Conservation (phyloP, 805 yeast species). For the Saccharomycopsis amapae region DNA sequence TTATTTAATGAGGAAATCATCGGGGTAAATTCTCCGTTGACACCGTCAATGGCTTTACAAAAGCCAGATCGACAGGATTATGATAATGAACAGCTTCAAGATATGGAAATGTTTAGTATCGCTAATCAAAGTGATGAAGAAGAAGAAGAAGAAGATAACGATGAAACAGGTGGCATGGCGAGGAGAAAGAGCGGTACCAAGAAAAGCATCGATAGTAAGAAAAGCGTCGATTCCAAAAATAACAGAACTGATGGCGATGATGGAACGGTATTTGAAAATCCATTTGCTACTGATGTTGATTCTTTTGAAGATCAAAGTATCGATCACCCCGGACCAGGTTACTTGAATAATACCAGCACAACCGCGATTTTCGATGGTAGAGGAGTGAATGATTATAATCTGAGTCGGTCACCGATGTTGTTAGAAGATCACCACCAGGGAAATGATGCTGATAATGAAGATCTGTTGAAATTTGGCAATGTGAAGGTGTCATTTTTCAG, state of each 20-base stretch:
- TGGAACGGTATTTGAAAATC: conserved; percentile 1
- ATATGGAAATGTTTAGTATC: neutral
- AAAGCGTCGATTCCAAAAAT: too few species aligned
- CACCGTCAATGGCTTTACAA: neutral
- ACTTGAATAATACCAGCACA: neutral
- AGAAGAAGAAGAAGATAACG: neutral
- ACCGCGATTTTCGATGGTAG: too few species aligned
- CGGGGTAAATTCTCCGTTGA: conserved; percentile 12
- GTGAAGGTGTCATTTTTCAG: conserved; percentile 15
- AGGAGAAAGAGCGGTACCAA: too few species aligned
- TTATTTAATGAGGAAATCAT: conserved; percentile 15
- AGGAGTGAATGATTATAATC: too few species aligned
- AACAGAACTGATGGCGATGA: neutral
- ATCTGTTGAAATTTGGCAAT: conserved; percentile 1
- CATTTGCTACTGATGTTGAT: conserved; percentile 2
- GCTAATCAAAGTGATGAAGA: neutral
- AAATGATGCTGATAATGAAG: neutral
- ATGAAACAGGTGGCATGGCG: too few species aligned
- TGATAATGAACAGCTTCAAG: neutral
- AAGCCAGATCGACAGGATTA: neutral
- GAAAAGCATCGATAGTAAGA: too few species aligned
- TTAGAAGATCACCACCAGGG: neutral
- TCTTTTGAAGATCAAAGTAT: neutral
- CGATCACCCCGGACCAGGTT: neutral
- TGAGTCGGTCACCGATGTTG: neutral